Evolutionary conservation across 805 yeast genomes (phyloP).

Genomic region (Pichia membranifaciens): DNA sequence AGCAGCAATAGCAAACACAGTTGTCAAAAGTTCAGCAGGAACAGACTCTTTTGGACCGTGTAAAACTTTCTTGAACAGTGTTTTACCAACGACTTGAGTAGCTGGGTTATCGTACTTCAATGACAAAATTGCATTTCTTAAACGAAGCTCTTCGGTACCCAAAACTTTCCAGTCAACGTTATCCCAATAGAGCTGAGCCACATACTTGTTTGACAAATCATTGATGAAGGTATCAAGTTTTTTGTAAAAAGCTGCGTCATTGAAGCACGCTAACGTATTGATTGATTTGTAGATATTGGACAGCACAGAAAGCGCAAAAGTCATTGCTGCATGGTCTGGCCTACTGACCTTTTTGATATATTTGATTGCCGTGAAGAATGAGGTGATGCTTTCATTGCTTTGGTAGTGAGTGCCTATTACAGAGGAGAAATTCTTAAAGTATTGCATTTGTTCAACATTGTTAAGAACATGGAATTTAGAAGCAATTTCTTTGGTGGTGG

Average conservation of each 20-base stretch:
- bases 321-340: conserved; percentile 31
- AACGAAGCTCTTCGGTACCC: conserved; percentile 35
- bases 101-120: conserved; percentile 30
- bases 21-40: conserved; percentile 47
- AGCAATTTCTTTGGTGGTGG: conserved; percentile 24
- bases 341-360: conserved; percentile 23
- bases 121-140: conserved; percentile 39
- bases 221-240: conserved; percentile 15
- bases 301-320: conserved; percentile 31
- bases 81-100: conserved; percentile 31
- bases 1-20: conserved; percentile 32
- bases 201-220: conserved; percentile 17
- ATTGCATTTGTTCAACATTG: conserved; percentile 31
- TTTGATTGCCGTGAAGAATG: conserved; percentile 31
- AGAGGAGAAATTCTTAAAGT: conserved; percentile 37
- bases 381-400: conserved; percentile 26
- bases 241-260: conserved; percentile 14
- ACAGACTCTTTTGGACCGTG: conserved; percentile 48
- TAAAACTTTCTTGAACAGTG: conserved; percentile 41
- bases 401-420: conserved; percentile 32
- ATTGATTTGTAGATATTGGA: conserved; percentile 29
- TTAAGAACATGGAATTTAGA: conserved; percentile 21
- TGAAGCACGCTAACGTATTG: conserved; percentile 19
- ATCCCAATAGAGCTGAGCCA: conserved; percentile 36
- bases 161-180: conserved; percentile 21